Evolutionary conservation across 2,329 filamentous ascomycete genomes (phyloP).

Genomic region (Fusarium pininemorale): DNA sequence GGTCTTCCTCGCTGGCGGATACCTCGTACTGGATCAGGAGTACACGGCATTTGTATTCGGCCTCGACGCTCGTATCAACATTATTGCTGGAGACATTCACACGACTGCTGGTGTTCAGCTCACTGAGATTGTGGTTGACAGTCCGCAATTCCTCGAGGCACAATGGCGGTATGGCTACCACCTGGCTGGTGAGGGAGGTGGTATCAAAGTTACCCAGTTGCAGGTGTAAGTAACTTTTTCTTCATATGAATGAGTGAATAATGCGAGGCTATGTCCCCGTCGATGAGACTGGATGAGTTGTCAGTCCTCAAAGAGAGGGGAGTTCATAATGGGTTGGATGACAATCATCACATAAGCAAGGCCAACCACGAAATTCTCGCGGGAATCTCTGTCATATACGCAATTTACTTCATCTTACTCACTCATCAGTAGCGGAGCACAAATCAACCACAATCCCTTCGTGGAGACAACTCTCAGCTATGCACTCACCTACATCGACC

Average conservation of each 20-base stretch:
- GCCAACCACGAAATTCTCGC: background rate
- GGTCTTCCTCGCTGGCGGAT: slow-evolving; percentile 92
- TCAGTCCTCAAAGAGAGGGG: background rate
- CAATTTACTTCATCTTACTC: slow-evolving; percentile 14
- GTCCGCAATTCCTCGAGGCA: slow-evolving; percentile 89
- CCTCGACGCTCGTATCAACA: slow-evolving; percentile 73
- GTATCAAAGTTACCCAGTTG: slow-evolving; percentile 82
- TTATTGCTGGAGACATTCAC: slow-evolving; percentile 65
- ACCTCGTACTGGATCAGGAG: slow-evolving; percentile 88
- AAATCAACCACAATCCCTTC: slow-evolving; percentile 75
- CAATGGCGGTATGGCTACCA: slow-evolving; percentile 89
- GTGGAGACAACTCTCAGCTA: slow-evolving; percentile 92
- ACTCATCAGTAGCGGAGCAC: slow-evolving; percentile 53
- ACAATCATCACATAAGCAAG: background rate
- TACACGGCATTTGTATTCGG: slow-evolving; percentile 82
- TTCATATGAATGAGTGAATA: background rate
- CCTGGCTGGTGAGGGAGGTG: slow-evolving; percentile 74
- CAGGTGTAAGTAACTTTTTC: slow-evolving; percentile 70
- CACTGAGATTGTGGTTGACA: slow-evolving; percentile 83
- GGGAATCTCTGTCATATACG: background rate
- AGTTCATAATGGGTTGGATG: slow-evolving; percentile 8
- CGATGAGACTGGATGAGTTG: background rate
- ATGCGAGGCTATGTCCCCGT: background rate
- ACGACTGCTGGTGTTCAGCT: slow-evolving; percentile 71
- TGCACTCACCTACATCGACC: slow-evolving; percentile 81